Conservation (phyloP, 1,284 basidiomycete species). For the Lentinula novae-zelandiae region DNA sequence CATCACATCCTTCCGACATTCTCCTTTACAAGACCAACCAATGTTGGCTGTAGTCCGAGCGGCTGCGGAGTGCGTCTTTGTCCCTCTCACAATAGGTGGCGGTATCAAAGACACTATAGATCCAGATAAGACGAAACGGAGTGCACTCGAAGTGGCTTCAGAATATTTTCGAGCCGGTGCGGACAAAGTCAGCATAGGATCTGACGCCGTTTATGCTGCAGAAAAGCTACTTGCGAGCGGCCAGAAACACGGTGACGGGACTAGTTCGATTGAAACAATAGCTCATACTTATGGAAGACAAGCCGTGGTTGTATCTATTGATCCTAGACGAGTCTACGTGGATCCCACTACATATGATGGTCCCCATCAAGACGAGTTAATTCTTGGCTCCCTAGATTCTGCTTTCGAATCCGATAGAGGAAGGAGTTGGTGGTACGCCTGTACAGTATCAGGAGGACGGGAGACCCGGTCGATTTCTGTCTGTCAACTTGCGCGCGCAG, state of each 20-base stretch:
- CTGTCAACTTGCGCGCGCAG: slow-evolving; percentile 87
- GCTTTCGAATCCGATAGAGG: slow-evolving; percentile 53
- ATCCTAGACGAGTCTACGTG: slow-evolving; percentile 90
- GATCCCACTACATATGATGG: slow-evolving; percentile 65
- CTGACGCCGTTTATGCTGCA: slow-evolving; percentile 92
- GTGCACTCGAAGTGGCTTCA: slow-evolving; percentile 92
- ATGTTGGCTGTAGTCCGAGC: slow-evolving; percentile 95
- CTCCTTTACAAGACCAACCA: slow-evolving; percentile 93
- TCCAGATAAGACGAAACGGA: slow-evolving; percentile 86
- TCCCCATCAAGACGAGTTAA: slow-evolving; percentile 64
- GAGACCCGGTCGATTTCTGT: slow-evolving; percentile 89
- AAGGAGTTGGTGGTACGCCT: slow-evolving; percentile 98
- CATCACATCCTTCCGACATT: slow-evolving; percentile 98
- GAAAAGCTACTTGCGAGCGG: slow-evolving; percentile 65
- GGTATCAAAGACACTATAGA: slow-evolving; percentile 97
- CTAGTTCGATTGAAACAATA: slow-evolving; percentile 94
- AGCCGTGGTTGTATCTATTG: slow-evolving; percentile 97
- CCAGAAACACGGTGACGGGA: slow-evolving; percentile 52
- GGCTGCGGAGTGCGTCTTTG: slow-evolving; percentile 89
- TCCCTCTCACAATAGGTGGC: slow-evolving; percentile 98
- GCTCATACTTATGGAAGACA: slow-evolving; percentile 91
- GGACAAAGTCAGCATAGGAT: slow-evolving; percentile 97
- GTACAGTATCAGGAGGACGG: slow-evolving; percentile 93
- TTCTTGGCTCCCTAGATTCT: slow-evolving; percentile 49
- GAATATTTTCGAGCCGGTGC: slow-evolving; percentile 97